Conservation (phyloP, 148 eudicot genomes). For the Simmondsia chinensis region DNA sequence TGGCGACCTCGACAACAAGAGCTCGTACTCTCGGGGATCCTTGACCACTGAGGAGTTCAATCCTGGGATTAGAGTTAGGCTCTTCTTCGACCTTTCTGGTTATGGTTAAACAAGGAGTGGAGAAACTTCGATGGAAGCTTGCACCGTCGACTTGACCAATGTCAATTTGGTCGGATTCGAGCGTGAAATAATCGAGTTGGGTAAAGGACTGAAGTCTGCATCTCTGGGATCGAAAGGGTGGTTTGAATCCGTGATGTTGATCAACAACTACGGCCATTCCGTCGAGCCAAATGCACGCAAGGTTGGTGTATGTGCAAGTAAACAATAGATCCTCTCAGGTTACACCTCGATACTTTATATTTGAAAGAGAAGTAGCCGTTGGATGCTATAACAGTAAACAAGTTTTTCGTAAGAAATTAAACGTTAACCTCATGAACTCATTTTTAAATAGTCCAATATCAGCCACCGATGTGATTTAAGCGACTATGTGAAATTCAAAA, state of each 20-base stretch:
- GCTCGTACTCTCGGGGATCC: slow-evolving; percentile 50
- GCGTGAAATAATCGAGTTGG: slow-evolving; percentile 48
- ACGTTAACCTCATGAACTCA: not conserved
- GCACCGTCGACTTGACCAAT: slow-evolving; percentile 27
- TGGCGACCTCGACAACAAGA: slow-evolving; percentile 75
- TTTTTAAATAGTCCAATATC: not conserved
- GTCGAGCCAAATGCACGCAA: slow-evolving; percentile 18
- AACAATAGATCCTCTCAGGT: slow-evolving; percentile 19
- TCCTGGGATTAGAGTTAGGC: slow-evolving; percentile 33
- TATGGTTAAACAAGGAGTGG: slow-evolving; percentile 81
- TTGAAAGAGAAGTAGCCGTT: slow-evolving; percentile 32
- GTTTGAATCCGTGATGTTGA: slow-evolving; percentile 54
- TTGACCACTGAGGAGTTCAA: slow-evolving; percentile 63
- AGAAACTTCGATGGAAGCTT: slow-evolving; percentile 63
- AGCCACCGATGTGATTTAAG: not conserved
- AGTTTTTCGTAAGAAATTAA: not conserved
- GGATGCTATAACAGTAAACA: slow-evolving; percentile 12
- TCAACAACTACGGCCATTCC: slow-evolving; percentile 69
- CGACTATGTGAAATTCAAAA: too few species aligned
- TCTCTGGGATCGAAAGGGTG: slow-evolving; percentile 58
- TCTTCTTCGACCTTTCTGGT: slow-evolving; percentile 32
- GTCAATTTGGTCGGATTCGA: slow-evolving; percentile 40
- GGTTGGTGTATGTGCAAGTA: slow-evolving; percentile 30
- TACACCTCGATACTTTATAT: slow-evolving; percentile 23
- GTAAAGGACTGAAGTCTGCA: slow-evolving; percentile 70